These are phyloP conservation scores for Phytophthora melonis DNA, from an alignment of 352 stramenopile genomes.

Conservation along the genomic window DNA sequence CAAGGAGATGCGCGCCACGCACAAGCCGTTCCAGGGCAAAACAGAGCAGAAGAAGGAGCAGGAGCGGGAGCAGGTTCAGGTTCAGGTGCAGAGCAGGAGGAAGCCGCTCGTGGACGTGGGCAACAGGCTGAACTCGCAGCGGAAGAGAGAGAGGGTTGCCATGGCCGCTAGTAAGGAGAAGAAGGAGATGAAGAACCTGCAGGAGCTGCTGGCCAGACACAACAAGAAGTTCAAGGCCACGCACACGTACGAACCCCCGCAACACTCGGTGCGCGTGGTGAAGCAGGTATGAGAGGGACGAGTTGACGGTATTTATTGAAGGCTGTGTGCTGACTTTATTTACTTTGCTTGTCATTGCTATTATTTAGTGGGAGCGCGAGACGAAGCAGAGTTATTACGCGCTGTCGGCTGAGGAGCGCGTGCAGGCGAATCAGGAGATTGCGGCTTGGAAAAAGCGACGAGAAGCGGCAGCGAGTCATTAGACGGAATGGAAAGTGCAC, in stretches of 20 bases:
- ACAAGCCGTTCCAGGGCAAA: slow-evolving; percentile 36
- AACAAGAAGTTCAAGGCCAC: slow-evolving; percentile 84
- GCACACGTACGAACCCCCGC: slow-evolving; percentile 82
- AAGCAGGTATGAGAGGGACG: slow-evolving; percentile 51
- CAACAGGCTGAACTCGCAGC: slow-evolving; percentile 15
- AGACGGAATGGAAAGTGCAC: slow-evolving; percentile 15
- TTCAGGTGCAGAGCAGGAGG: neutral
- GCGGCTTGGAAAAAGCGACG: slow-evolving; percentile 50
- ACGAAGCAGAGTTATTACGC: slow-evolving; percentile 78
- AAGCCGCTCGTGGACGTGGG: slow-evolving; percentile 32
- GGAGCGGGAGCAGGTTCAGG: neutral
- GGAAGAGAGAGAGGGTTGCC: slow-evolving; percentile 6
- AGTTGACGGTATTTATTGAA: neutral
- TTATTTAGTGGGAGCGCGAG: slow-evolving; percentile 72
- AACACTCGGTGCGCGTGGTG: slow-evolving; percentile 82
- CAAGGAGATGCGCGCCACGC: slow-evolving; percentile 28
- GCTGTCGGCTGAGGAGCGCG: slow-evolving; percentile 66
- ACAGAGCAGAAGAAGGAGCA: slow-evolving; percentile 4
- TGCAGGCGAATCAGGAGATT: slow-evolving; percentile 77
- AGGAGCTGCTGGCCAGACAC: slow-evolving; percentile 69
- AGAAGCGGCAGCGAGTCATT: slow-evolving; percentile 18
- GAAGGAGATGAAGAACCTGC: slow-evolving; percentile 60
- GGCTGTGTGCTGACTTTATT: neutral
- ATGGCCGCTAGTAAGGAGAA: slow-evolving; percentile 3
- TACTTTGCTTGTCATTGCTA: slow-evolving; percentile 9